Base-by-base conservation (phyloP, 2,329 filamentous ascomycete species). In the Fusarium incarnatum region DNA sequence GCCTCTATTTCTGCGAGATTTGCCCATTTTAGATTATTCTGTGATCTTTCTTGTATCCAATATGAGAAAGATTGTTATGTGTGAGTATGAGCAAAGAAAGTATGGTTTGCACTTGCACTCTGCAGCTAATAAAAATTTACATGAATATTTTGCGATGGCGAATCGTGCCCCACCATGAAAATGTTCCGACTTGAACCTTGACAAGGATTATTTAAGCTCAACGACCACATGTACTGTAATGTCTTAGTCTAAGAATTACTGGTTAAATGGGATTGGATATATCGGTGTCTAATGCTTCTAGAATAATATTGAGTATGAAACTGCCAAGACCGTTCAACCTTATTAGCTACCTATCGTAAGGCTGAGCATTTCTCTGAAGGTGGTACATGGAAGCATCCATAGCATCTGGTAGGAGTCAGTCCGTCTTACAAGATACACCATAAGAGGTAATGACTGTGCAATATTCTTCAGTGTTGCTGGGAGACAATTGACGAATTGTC, bases 1-100 rank as follows among this genome's bases (percentile, higher is more conserved):
- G 67, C 79, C 83, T 67, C 86, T 82, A 75, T 84, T 87, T 62
- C 85, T 83, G 41, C 88, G 83, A 28, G 87, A 86, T 79, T 91
- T 91, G 45, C 80, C 89, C 88, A 91, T 91, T 18, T 45, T 53
- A n/a, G n/a, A 16, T 45, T 22, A 22, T 45, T 42, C 37, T 30
- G 37, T 27, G 13, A 25, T 42, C 18, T 40, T 18, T 44, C 6
- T 32, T 27, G 42, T 48, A 25, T 22, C 30, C 15, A 28, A 42
- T 41, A 47, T 32, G 37, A 34, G 18, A 41, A 22, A 40, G 16
- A 30, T 54, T 41, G 25, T 45, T 37, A 40, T 45, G 45, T 45
- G 16, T n/a, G 37, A 52, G 47, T 20, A 12, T 13, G 45, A 37
- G 22, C 11, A 25, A 54, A 28, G 25, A 10, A 27, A 13, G 28